Base-by-base conservation (phyloP, 352 stramenopile genomes). In the Phytophthora ohioensis region DNA sequence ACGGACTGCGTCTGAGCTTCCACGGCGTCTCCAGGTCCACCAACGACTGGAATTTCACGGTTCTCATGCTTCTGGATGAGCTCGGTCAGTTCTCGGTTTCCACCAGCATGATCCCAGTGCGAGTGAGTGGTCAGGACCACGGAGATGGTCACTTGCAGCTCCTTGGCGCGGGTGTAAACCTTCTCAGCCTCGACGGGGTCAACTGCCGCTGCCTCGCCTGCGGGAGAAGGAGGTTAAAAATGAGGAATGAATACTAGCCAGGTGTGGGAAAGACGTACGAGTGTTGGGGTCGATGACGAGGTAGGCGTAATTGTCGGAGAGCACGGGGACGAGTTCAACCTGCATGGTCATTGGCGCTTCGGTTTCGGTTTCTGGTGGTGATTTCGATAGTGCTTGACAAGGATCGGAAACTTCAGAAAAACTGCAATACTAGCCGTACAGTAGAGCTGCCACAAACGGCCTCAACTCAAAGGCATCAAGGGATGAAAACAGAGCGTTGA, bases 241-340 rank as follows among this genome's bases (percentile, higher is more conserved):
- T 11, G 12, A 12, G 21, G 12, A 56, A 13, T 30, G 32, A 27
- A 8, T 48, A 4, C 46, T 9, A 32, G 15, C 46, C 6, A n/a
- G 17, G 11, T 63, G 56, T 34, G 78, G 5, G 48, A 17, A 9
- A 68, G 38, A 42, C 7, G 36, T 75, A 90, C 86, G 66, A 17
- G 67, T 67, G 5, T 15, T 52, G 2, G 73, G 62, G 73, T 95
- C 87, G 41, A 95, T 90, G 21, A 95, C 71, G 39, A 98, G 75
- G 71, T 98, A 98, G 46, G 89, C 80, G 72, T 97, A 98, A 77
- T 98, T 98, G 80, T 98, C 94, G 5, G 78, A 82, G 35, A 98
- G 78, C 48, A 98, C 87, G 41, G 92, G 89, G 10, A 98, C 78
- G 4, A 82, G 76, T 12, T 95, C 81, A 39, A 97, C 76, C 42